Conservation (phyloP, 1,284 basidiomycete genomes). For the Cryptococcus sp. region DNA sequence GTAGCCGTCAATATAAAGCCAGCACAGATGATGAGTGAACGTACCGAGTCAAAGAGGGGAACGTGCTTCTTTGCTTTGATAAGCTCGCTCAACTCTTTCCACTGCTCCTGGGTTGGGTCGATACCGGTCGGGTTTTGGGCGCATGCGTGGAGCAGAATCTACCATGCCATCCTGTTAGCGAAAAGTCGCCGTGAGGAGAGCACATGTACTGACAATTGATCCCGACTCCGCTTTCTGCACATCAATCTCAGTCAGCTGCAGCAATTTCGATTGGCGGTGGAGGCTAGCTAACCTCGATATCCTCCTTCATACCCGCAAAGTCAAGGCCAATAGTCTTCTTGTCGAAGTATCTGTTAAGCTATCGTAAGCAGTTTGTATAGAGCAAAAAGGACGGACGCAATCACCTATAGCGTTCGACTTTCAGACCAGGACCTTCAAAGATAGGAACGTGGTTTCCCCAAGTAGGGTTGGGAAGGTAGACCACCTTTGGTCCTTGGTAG, state of each 20-base stretch:
- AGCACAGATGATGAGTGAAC: conserved; percentile 29
- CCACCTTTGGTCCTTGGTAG: conserved; percentile 81
- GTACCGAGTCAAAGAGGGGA: conserved; percentile 63
- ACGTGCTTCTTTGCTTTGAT: conserved; percentile 65
- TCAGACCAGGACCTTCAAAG: conserved; percentile 82
- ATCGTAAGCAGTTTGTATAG: neutral
- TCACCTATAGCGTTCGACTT: conserved; percentile 76
- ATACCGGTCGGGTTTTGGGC: conserved; percentile 98
- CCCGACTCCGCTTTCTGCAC: conserved; percentile 52
- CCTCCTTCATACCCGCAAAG: conserved; percentile 85
- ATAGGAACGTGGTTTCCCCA: conserved; percentile 96
- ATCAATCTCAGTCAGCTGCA: conserved; percentile 7
- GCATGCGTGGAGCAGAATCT: conserved; percentile 60
- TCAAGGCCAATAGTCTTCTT: conserved; percentile 90
- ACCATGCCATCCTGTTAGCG: neutral
- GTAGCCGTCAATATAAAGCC: too few relatives aligned
- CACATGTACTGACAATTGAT: conserved; percentile 47
- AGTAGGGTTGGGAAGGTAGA: conserved; percentile 91
- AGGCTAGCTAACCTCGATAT: conserved; percentile 64
- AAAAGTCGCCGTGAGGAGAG: neutral
- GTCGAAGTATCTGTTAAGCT: conserved; percentile 72
- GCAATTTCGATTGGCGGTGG: neutral
- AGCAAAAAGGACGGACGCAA: neutral
- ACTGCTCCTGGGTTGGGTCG: conserved; percentile 91
- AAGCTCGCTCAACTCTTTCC: conserved; percentile 86